Conservation (phyloP, 1,139 yeast genomes). For the Torulaspora pretoriensis region DNA sequence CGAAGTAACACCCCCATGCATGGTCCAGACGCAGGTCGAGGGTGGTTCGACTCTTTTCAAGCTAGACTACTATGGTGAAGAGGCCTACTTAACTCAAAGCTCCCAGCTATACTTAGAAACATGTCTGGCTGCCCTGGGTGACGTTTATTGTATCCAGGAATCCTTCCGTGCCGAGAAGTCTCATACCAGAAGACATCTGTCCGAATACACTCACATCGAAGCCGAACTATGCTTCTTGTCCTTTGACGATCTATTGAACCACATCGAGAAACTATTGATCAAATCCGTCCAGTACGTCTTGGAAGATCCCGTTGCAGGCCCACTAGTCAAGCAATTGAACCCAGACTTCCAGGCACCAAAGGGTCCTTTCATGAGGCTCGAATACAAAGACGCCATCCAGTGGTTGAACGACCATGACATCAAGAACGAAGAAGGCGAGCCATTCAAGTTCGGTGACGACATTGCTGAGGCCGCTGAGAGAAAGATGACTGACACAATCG, state of each 20-base stretch:
- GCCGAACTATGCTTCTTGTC: slow-evolving; percentile 83
- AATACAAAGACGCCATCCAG: slow-evolving; percentile 82
- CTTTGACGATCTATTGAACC: slow-evolving; percentile 80
- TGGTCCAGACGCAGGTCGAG: slow-evolving; percentile 99
- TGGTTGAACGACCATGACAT: slow-evolving; percentile 97
- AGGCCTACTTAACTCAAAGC: slow-evolving; percentile 93
- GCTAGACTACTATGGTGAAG: slow-evolving; percentile 93
- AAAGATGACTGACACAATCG: slow-evolving; percentile 93
- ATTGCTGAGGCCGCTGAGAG: slow-evolving; percentile 99
- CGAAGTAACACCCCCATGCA: slow-evolving; percentile 98
- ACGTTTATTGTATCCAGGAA: slow-evolving; percentile 95
- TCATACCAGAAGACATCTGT: slow-evolving; percentile 96
- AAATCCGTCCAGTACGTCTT: slow-evolving; percentile 68
- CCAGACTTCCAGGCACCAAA: slow-evolving; percentile 81
- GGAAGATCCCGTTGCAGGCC: slow-evolving; percentile 89
- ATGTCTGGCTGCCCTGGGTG: slow-evolving; percentile 92
- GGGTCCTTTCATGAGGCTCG: slow-evolving; percentile 86
- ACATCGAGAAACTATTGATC: slow-evolving; percentile 76
- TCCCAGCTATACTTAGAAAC: slow-evolving; percentile 97
- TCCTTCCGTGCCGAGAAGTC: slow-evolving; percentile 99
- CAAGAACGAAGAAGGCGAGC: slow-evolving; percentile 89
- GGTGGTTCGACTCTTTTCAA: slow-evolving; percentile 97
- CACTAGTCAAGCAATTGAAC: slow-evolving; percentile 84
- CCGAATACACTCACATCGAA: slow-evolving; percentile 96
- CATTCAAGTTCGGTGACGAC: slow-evolving; percentile 95